Evolutionary conservation across 768 basidiomycete species (phyloP).

Genomic region (Exsudoporus frostii): DNA sequence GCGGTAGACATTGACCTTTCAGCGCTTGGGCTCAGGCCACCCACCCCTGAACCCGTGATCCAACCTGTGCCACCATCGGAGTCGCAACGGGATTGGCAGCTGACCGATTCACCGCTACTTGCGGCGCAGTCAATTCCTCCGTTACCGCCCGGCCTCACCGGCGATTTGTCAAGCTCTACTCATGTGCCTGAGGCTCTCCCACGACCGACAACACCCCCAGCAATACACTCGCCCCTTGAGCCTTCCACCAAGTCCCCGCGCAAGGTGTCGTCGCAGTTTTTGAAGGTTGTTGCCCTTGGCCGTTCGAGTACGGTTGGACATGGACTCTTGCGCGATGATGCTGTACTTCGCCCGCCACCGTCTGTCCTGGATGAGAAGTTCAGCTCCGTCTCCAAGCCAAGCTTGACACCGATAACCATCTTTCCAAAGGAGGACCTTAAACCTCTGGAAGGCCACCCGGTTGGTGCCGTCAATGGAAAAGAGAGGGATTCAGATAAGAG

Average conservation of each 20-base stretch:
- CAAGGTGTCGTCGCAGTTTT: constrained; percentile 15
- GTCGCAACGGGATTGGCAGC: constrained; percentile 7
- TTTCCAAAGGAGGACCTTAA: constrained; percentile 21
- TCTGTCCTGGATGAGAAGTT: constrained; percentile 25
- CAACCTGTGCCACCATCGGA: constrained; percentile 17
- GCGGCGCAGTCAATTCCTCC: constrained; percentile 24
- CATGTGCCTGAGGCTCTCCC: constrained; percentile 15
- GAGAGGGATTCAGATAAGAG: constrained; percentile 44
- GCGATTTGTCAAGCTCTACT: constrained; percentile 20
- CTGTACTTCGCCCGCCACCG: constrained; percentile 23
- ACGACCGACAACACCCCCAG: constrained; percentile 20
- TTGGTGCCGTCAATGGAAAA: constrained; percentile 27
- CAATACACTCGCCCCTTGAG: constrained; percentile 14
- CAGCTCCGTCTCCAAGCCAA: constrained; percentile 4
- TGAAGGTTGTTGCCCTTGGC: constrained; percentile 16
- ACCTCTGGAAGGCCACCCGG: constrained; percentile 29
- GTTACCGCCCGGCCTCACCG: constrained; percentile 38
- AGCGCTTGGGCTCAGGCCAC: constrained; percentile 60
- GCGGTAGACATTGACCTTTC: constrained; percentile 79
- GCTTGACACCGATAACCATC: constrained; percentile 11
- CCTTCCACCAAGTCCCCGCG: constrained; percentile 23
- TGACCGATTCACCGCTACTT: constrained; percentile 26
- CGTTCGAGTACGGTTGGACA: constrained; percentile 15
- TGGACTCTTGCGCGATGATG: constrained; percentile 13
- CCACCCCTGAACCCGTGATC: constrained; percentile 21